These are phyloP conservation scores for Spathaspora arborariae DNA, from an alignment of 805 yeast genomes.

Conservation along the genomic window DNA sequence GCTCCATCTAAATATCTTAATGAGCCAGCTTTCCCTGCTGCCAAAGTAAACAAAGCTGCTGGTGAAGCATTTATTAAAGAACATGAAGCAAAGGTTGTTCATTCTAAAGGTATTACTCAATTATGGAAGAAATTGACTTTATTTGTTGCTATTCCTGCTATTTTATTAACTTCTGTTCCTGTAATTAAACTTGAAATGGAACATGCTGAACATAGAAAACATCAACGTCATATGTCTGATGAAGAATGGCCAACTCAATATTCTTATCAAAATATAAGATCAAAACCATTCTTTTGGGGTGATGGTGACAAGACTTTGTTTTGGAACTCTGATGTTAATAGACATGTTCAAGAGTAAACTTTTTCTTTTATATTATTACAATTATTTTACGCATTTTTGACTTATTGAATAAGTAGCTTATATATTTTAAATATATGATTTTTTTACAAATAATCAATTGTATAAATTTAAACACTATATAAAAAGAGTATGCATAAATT, in stretches of 20 bases:
- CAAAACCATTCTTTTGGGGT: constrained; percentile 94
- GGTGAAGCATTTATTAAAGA: constrained; percentile 67
- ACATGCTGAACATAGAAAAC: constrained; percentile 88
- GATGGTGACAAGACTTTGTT: constrained; percentile 96
- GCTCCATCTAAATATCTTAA: constrained; percentile 37
- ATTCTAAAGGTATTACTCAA: constrained; percentile 70
- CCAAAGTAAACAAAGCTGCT: constrained; percentile 50
- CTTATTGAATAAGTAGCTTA: constrained; percentile 2
- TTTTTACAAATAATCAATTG: too few relatives aligned
- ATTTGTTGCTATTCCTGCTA: constrained; percentile 79
- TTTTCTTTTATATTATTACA: not conserved
- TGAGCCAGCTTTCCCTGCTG: constrained; percentile 35
- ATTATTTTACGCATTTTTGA: not conserved
- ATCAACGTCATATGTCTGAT: constrained; percentile 68
- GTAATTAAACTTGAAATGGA: constrained; percentile 78
- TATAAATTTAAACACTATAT: too few relatives aligned
- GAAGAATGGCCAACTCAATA: constrained; percentile 91
- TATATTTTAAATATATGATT: not conserved
- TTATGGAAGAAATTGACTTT: constrained; percentile 85
- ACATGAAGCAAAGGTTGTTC: constrained; percentile 65
- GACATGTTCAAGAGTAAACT: constrained; percentile 48
- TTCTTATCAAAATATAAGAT: constrained; percentile 88
- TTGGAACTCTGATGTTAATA: constrained; percentile 93
- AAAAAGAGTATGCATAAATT: too few relatives aligned
- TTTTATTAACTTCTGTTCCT: constrained; percentile 71